Base-by-base conservation (phyloP, 2,329 filamentous ascomycete species). In the Ceratocystis albifundus region DNA sequence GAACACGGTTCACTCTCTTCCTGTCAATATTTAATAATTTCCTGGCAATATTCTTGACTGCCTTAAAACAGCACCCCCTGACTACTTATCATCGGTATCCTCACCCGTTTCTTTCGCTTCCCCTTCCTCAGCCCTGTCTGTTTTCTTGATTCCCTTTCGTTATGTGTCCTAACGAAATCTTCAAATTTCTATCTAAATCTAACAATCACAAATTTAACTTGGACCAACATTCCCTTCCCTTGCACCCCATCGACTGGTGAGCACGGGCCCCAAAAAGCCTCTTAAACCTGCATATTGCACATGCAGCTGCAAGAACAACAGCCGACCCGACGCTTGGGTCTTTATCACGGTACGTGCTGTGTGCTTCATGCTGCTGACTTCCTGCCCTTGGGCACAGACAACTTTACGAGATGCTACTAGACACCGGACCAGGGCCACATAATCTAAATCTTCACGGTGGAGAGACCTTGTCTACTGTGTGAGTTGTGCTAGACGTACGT, bases 1-100 rank as follows among this genome's bases (percentile, higher is more conserved):
- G 44, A 46, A 63, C 44, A 32, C 61, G 61, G 61, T 63, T 63
- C 61, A 17, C 41, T 17, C 46, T 30, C 55, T 59, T 59, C 55
- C 55, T 41, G 36, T n/a, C 28, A 59, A 36, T 10, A 30, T 59
- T 15, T 4, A 8, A 59, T 20, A 59, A 59, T 59, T n/a, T 59
- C 55, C 55, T 36, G 15, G 32, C 28, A 6, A 32, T 2, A 28
- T 15, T 20, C 17, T 32, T 8, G 30, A 32, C 6, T 32, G 5
- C 5, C 30, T 30, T 4, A 32, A 30, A 59, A 25, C 48, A 53
- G 3, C 22, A 10, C n/a, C 55, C 55, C 55, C 55, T 59, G 55
- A 36, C 32, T 36, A 32, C 55, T 15, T 20, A 5, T 20, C 36
- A 41, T 12, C 36, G 3, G 36, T 36, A 17, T 57, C 64, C n/a